phyloP scores from a whole-genome alignment of 768 basidiomycete genomes.

The Leccinellum rugosiceps region DNA sequence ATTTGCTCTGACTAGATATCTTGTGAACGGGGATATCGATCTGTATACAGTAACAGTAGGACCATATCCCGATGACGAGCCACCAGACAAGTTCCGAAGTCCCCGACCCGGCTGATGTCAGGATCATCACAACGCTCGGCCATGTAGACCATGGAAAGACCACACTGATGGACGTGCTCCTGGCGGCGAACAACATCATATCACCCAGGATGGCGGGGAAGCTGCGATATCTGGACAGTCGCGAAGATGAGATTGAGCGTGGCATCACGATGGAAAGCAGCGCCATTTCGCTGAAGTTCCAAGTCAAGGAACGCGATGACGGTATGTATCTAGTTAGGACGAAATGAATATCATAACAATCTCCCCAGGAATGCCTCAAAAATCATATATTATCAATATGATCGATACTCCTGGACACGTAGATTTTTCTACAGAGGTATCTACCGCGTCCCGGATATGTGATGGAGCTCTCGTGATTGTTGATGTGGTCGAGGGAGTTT shows the following conservation, averaged over 20 bases:
- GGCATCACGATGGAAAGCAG: conserved; percentile 99
- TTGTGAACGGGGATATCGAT: neutral
- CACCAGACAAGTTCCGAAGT: conserved; percentile 12
- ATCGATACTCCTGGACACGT: conserved; percentile 99
- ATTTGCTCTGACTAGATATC: neutral
- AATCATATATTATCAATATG: conserved; percentile 86
- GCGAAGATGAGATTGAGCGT: conserved; percentile 96
- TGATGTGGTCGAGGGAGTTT: conserved; percentile 97
- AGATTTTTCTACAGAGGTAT: conserved; percentile 97
- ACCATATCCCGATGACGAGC: conserved; percentile 21
- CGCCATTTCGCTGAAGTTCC: conserved; percentile 87
- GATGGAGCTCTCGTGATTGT: conserved; percentile 95
- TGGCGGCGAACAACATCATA: conserved; percentile 98
- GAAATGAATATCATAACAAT: conserved; percentile 30
- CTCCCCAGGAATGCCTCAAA: conserved; percentile 51
- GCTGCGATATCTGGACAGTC: conserved; percentile 89
- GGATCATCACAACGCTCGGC: conserved; percentile 82
- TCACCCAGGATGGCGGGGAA: conserved; percentile 93
- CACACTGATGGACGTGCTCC: conserved; percentile 89
- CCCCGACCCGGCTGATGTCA: conserved; percentile 46
- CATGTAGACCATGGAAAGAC: conserved; percentile 98
- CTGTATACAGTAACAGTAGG: neutral
- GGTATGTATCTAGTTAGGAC: conserved; percentile 42
- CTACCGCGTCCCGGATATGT: conserved; percentile 87
- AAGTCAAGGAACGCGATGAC: conserved; percentile 64